Base-by-base conservation (phyloP, 2,329 filamentous ascomycete genomes). In the Cercospora sp. region DNA sequence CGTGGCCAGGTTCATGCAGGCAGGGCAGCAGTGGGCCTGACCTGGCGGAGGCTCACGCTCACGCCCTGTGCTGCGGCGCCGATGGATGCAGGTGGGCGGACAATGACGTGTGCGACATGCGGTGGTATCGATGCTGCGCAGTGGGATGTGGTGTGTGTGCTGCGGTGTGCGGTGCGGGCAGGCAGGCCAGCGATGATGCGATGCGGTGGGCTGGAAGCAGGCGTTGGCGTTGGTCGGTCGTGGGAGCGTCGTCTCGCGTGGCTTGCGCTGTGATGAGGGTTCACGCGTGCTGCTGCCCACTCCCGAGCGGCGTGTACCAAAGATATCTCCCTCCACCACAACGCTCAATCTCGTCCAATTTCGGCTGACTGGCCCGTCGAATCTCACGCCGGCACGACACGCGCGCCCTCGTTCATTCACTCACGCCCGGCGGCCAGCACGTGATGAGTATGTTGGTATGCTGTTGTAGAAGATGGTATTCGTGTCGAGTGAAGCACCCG, bases 261-360 rank as follows among this genome's bases (percentile, higher is more conserved):
- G 55, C 55, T 59, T 58, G 53, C 16, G 16, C 30, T 28, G 34
- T n/a, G 53, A 28, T 26, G 24, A 55, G 49, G 49, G 12, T 55
- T 55, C 49, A 55, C 45, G 45, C 45, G 45, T 51, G 45, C 45
- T 51, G 45, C 45, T 51, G 45, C 45, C 45, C 45, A 51, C 45
- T 51, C 49, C 24, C 49, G 24, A 26, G 49, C 49, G 49, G 55
- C 55, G 28, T 24, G 55, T 34, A 59, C 55, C 55, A 59, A 59
- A 59, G 55, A 59, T 59, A 59, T n/a, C 55, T n/a, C 6, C 13
- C 30, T 2, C 55, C 18, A 28, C 55, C 5, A 18, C 53, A 13
- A 32, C 9, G 13, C 28, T 18, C 26, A 9, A 24, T 32, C 55
- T 21, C 26, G 28, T 24, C 26, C 49, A 55, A 55, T 55, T n/a